Base-by-base conservation (phyloP, 441 rosid genomes). In the Raphanus hybrid region DNA sequence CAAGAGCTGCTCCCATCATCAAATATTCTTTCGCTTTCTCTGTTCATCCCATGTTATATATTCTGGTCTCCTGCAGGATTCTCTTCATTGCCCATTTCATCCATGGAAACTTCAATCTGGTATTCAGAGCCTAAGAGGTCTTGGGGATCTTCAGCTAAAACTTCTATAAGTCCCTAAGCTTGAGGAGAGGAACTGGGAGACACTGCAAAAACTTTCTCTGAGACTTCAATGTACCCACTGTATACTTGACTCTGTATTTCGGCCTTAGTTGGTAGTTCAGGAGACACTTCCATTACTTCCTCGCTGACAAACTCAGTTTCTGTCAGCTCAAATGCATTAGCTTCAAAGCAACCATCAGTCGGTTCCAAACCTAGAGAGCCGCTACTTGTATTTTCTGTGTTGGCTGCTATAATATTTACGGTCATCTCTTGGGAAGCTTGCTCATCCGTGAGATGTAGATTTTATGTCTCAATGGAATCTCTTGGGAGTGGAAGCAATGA, bases 1-100 rank as follows among this genome's bases (percentile, higher is more conserved):
- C 11, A 71, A 27, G 71, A 74, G 69, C 73, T 39, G 69, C 54
- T 80, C 41, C 64, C 52, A 62, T 87, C 84, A 55, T 80, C 71
- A 63, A 63, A 57, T 63, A n/a, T 3, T 1, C 6, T 8, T 18
- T 67, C 35, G 2, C 52, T 60, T 39, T 83, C 78, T 54, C 64
- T 67, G 61, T 45, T 73, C 61, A 72, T 11, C 62, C 64, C 41
- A 35, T 64, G 32, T 23, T 58, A 71, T 71, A 10, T 0, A 35
- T 65, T 60, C 81, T 64, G 75, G 66, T 86, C 75, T 52, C 18
- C 79, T 9, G 70, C 45, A 23, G 57, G 39, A 48, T 55, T 79
- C 74, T 50, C 77, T 39, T 4, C 78, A 57, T 57, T 57, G n/a
- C 41, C 23, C 8, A 35, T 35, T 35, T 35, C 39, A 35, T 64